Evolutionary conservation across 345 rosid genomes (phyloP).

Genomic region (Heritiera littoralis): DNA sequence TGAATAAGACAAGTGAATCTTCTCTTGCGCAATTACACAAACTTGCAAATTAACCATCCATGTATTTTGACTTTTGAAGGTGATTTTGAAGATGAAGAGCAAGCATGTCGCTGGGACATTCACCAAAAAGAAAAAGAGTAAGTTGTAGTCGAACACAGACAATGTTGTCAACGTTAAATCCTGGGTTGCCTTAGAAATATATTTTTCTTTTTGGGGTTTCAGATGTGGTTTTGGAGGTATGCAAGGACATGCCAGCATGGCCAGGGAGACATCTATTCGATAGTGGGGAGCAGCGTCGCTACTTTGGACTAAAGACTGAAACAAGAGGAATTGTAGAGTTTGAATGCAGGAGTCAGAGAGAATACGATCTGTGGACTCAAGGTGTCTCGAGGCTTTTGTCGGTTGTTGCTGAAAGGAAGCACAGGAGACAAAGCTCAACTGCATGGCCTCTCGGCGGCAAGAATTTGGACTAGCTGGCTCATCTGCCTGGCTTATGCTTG

Average conservation of each 20-base stretch:
- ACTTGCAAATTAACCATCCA: background rate
- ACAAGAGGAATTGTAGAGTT: conserved; percentile 71
- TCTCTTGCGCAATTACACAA: background rate
- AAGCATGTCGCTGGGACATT: conserved; percentile 78
- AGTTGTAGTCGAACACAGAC: conserved; percentile 14
- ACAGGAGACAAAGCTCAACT: conserved; percentile 24
- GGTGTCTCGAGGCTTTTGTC: conserved; percentile 73
- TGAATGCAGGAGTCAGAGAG: conserved; percentile 77
- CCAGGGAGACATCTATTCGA: conserved; percentile 83
- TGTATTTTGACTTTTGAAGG: conserved; percentile 37
- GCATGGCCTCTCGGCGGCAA: conserved; percentile 23
- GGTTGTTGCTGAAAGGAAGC: conserved; percentile 51
- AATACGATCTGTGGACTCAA: conserved; percentile 77
- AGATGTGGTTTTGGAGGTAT: conserved; percentile 74
- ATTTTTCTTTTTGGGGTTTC: conserved; percentile 19
- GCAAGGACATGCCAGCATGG: conserved; percentile 83
- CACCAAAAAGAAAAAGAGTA: conserved; percentile 89
- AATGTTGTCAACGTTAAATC: background rate
- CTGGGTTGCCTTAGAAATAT: background rate
- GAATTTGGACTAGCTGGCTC: conserved; percentile 4
- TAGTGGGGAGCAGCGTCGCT: conserved; percentile 59
- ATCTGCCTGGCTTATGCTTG: background rate
- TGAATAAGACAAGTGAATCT: background rate
- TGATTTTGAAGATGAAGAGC: conserved; percentile 87
- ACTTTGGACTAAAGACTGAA: conserved; percentile 79